Evolutionary conservation across 768 basidiomycete species (phyloP).

Genomic region (Pleurotus eryngii): DNA sequence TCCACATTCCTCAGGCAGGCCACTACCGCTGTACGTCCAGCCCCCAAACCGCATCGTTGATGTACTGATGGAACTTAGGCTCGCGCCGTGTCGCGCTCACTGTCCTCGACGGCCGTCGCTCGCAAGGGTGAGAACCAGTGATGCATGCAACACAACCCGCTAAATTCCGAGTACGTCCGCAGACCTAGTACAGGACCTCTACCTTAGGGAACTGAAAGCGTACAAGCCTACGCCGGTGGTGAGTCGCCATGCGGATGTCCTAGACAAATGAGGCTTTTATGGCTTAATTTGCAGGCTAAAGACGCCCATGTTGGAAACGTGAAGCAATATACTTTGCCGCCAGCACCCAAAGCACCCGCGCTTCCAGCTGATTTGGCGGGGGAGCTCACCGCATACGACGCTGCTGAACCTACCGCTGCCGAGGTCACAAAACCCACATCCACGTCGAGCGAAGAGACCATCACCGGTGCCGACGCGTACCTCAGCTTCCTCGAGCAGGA

Average conservation of each 20-base stretch:
- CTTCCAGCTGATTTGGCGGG: constrained; percentile 84
- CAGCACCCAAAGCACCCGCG: constrained; percentile 68
- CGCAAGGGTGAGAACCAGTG: constrained; percentile 57
- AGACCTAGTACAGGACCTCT: constrained; percentile 94
- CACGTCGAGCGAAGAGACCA: constrained; percentile 35
- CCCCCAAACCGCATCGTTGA: not conserved
- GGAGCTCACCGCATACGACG: constrained; percentile 85
- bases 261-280: no score
- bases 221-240: constrained; percentile 81
- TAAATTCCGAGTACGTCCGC: constrained; percentile 39
- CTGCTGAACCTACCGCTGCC: constrained; percentile 63
- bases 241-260: no score
- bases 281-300: constrained; percentile 54
- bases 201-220: constrained; percentile 82
- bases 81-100: constrained; percentile 48
- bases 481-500: constrained; percentile 81
- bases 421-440: constrained; percentile 28
- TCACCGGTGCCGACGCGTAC: constrained; percentile 71
- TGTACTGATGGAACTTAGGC: constrained; percentile 32
- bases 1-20: constrained; percentile 65
- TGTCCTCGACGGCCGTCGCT: constrained; percentile 55
- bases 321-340: constrained; percentile 75
- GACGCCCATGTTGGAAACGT: constrained; percentile 89
- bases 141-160: constrained; percentile 9
- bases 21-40: constrained; percentile 39